Conservation (phyloP, 1,284 basidiomycete genomes). For the Ceratorhiza oryzae-sativae region DNA sequence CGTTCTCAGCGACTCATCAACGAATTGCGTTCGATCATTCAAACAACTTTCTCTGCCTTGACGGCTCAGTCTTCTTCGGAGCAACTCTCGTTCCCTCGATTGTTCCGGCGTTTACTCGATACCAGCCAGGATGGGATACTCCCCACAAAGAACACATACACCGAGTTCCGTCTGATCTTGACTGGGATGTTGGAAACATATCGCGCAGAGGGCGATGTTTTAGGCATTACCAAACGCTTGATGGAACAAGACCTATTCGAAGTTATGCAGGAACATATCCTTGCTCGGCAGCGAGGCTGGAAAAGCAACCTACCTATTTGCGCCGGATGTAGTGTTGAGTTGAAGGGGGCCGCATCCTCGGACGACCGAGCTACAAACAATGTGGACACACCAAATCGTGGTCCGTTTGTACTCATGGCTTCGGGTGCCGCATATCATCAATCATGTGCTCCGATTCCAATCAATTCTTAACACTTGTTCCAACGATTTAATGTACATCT, state of each 20-base stretch:
- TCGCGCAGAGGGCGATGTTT: constrained; percentile 87
- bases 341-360: neutral
- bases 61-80: constrained; percentile 83
- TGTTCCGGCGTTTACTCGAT: constrained; percentile 90
- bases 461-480: constrained; percentile 16
- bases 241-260: constrained; percentile 85
- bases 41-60: constrained; percentile 84
- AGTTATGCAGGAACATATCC: constrained; percentile 60
- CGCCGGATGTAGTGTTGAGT: constrained; percentile 21
- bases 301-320: constrained; percentile 13
- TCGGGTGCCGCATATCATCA: constrained; percentile 42
- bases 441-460: constrained; percentile 35
- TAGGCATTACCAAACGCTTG: constrained; percentile 86
- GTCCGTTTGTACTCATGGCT: constrained; percentile 25
- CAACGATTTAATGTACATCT: constrained; percentile 27
- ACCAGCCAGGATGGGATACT: constrained; percentile 59
- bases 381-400: neutral
- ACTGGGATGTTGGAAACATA: constrained; percentile 95
- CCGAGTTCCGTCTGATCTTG: constrained; percentile 89
- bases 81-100: constrained; percentile 86
- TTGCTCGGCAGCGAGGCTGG: constrained; percentile 52
- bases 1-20: constrained; percentile 18
- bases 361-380: neutral
- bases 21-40: constrained; percentile 73
- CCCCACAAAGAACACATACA: constrained; percentile 74